Conservation (phyloP, 805 yeast genomes). For the Ogataea minuta region DNA sequence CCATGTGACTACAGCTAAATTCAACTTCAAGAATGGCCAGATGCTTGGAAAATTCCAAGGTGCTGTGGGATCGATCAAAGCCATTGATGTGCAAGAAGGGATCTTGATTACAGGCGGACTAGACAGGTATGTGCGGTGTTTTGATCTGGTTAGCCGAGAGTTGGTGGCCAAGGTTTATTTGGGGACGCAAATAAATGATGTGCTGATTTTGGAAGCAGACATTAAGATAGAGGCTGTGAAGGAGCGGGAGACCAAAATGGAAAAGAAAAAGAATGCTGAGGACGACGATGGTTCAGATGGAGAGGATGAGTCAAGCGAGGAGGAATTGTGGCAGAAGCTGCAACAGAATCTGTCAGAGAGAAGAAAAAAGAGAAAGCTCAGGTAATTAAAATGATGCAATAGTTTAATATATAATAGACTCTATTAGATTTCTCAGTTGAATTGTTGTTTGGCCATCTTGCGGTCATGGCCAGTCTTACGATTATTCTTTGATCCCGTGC, state of each 20-base stretch:
- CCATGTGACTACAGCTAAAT: slow-evolving; percentile 60
- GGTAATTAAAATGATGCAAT: slow-evolving; percentile 3
- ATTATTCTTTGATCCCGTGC: slow-evolving; percentile 40
- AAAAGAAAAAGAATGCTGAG: slow-evolving; percentile 40
- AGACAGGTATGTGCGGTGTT: slow-evolving; percentile 83
- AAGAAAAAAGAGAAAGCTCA: slow-evolving; percentile 31
- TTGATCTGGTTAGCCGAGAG: slow-evolving; percentile 57
- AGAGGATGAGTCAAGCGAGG: slow-evolving; percentile 28
- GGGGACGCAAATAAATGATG: slow-evolving; percentile 65
- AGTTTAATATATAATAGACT: slow-evolving; percentile 1
- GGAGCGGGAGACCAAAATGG: slow-evolving; percentile 19
- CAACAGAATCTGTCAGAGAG: slow-evolving; percentile 24
- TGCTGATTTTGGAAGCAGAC: slow-evolving; percentile 49
- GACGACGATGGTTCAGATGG: slow-evolving; percentile 34
- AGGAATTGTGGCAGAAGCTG: slow-evolving; percentile 34
- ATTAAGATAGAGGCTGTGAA: slow-evolving; percentile 31
- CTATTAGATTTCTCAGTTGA: slow-evolving; percentile 4
- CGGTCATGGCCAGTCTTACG: slow-evolving; percentile 61
- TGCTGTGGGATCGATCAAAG: slow-evolving; percentile 67
- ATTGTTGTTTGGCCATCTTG: slow-evolving; percentile 39
- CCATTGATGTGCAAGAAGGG: slow-evolving; percentile 33
- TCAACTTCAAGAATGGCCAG: slow-evolving; percentile 48
- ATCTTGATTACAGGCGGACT: slow-evolving; percentile 76
- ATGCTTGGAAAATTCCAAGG: slow-evolving; percentile 73
- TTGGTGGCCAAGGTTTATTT: slow-evolving; percentile 68